Conservation (phyloP, 495 filamentous ascomycete genomes). For the Chaetomium tenue region DNA sequence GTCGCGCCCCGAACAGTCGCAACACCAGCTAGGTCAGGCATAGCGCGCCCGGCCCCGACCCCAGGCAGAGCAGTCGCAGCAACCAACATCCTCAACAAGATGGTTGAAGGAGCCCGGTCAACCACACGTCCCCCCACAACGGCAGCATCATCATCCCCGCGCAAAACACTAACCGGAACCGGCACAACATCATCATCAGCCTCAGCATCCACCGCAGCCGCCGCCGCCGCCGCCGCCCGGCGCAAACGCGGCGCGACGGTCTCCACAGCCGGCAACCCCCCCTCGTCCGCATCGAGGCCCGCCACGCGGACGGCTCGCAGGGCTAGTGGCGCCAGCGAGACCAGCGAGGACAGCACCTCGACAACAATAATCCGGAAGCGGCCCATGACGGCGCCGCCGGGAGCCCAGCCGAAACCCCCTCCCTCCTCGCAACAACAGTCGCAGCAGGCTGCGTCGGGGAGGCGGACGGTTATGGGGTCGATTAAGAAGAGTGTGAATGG, state of each 20-base stretch:
- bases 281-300: constrained; percentile 31
- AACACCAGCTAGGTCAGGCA: constrained; percentile 9
- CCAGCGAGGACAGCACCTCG: constrained; percentile 49
- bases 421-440: constrained; percentile 7
- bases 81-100: constrained; percentile 53
- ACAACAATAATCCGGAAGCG: constrained; percentile 51
- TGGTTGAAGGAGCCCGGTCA: constrained; percentile 56
- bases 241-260: constrained; percentile 37
- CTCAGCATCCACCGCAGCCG: constrained; percentile 13
- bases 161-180: constrained; percentile 29
- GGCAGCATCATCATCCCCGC: constrained; percentile 21
- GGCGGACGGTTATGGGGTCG: constrained; percentile 43
- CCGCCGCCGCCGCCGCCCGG: constrained; percentile 27
- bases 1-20: constrained; percentile 48
- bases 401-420: constrained; percentile 16
- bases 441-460: constrained; percentile 34
- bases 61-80: constrained; percentile 28
- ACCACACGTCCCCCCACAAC: constrained; percentile 50
- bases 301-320: constrained; percentile 46
- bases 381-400: constrained; percentile 39
- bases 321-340: constrained; percentile 48
- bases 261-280: constrained; percentile 4
- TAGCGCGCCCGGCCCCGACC: constrained; percentile 12
- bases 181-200: neutral
- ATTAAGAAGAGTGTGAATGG: constrained; percentile 42